Base-by-base conservation (phyloP, 495 filamentous ascomycete species). In the Penicillium daleae region DNA sequence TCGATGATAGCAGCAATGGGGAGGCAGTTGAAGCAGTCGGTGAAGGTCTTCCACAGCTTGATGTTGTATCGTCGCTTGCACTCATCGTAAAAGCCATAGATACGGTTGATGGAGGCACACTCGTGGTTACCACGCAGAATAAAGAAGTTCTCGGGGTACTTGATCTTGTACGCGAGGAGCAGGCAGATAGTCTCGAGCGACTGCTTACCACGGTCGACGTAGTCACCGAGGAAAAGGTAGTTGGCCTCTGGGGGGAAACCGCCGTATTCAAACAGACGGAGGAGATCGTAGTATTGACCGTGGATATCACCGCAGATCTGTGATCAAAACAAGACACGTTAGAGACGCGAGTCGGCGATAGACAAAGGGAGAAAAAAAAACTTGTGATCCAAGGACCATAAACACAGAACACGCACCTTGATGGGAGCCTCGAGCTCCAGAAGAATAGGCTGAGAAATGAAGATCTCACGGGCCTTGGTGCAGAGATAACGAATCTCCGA, bases 31-130 rank as follows among this genome's bases (percentile, higher is more conserved):
- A 99, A 99, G 86, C 95, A 99, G 72, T 99, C 95, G 39, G 95
- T 99, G 74, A 99, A 99, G 7, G 95, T 99, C 85, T 99, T 99
- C 95, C 95, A 99, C 65, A 99, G 88, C 86, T 99, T 99, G 83
- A 99, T 99, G 83, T 99, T 99, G 80, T 99, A 99, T 62, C 95
- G 85, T 65, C 95, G 89, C 84, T 99, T 99, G 87, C 95, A 99
- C 78, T 99, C 95, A 74, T 99, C 95, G 82, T 99, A 99, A 83
- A 99, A 99, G 46, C 95, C 95, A 69, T 99, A 99, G 80, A 99
- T 99, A 78, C 95, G 96, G 83, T 99, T 99, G 84, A 99, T 99
- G 22, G 95, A 97, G 26, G 95, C 95, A 80, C 95, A 99, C 76
- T 99, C 95, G 82, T 99, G 95, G 86, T 99, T 99, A 59, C 95